These are phyloP conservation scores for Podaxis sp. DNA, from an alignment of 768 basidiomycete species.

Conservation along the genomic window DNA sequence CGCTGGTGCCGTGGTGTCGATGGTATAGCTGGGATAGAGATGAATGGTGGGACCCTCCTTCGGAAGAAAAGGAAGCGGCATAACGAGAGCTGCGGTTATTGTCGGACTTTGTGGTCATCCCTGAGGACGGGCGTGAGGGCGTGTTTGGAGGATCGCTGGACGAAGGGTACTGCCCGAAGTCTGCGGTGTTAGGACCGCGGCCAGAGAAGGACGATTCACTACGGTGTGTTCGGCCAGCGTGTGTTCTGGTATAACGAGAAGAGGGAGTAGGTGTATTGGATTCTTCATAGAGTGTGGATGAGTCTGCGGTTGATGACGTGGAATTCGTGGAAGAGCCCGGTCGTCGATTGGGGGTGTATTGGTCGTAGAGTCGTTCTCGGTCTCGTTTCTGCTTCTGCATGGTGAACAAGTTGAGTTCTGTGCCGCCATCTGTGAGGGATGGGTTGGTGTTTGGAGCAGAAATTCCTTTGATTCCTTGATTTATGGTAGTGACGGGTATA, in stretches of 20 bases:
- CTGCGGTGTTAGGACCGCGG: slow-evolving; percentile 50
- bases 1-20: slow-evolving; percentile 38
- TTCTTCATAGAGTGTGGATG: slow-evolving; percentile 59
- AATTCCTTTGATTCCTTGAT: slow-evolving; percentile 62
- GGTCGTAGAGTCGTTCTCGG: slow-evolving; percentile 52
- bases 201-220: slow-evolving; percentile 55
- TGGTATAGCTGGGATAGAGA: slow-evolving; percentile 56
- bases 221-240: slow-evolving; percentile 43
- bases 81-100: slow-evolving; percentile 61
- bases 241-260: slow-evolving; percentile 27
- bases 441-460: slow-evolving; percentile 87
- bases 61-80: slow-evolving; percentile 53
- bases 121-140: slow-evolving; percentile 50
- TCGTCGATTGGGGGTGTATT: slow-evolving; percentile 31
- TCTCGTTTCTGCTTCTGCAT: slow-evolving; percentile 52
- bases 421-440: slow-evolving; percentile 67
- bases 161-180: slow-evolving; percentile 48
- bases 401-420: slow-evolving; percentile 66
- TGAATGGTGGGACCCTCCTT: slow-evolving; percentile 41
- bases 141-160: slow-evolving; percentile 29
- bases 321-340: slow-evolving; percentile 54
- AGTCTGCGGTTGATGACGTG: slow-evolving; percentile 50
- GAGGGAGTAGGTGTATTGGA: slow-evolving; percentile 34
- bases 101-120: slow-evolving; percentile 56
- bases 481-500: slow-evolving; percentile 52